Evolutionary conservation across 352 stramenopile species (phyloP).

Genomic region (Hyaloperonospora brassicae): DNA sequence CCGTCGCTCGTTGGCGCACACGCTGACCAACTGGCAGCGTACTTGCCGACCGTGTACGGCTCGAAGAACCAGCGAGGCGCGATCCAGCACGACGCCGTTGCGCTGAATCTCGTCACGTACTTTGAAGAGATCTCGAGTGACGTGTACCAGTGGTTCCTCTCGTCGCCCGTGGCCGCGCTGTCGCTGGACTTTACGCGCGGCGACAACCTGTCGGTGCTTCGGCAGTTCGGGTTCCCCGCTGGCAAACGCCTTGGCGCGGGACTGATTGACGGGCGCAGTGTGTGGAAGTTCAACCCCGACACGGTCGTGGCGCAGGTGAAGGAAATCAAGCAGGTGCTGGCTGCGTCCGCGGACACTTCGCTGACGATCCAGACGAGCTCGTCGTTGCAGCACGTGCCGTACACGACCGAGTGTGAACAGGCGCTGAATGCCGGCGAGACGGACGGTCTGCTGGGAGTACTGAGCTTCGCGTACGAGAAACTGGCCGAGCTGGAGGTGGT

Average conservation of each 20-base stretch:
- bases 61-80: slow-evolving; percentile 41
- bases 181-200: slow-evolving; percentile 90
- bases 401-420: slow-evolving; percentile 72
- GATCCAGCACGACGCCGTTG: slow-evolving; percentile 52
- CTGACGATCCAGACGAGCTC: slow-evolving; percentile 84
- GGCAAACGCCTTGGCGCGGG: slow-evolving; percentile 83
- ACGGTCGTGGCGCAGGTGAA: slow-evolving; percentile 42
- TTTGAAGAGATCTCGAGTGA: slow-evolving; percentile 86
- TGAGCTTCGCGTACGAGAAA: slow-evolving; percentile 89
- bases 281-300: slow-evolving; percentile 85
- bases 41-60: slow-evolving; percentile 64
- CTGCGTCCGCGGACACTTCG: slow-evolving; percentile 30
- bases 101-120: slow-evolving; percentile 79
- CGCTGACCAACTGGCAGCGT: slow-evolving; percentile 42
- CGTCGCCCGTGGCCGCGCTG: slow-evolving; percentile 65
- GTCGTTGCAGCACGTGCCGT: slow-evolving; percentile 87
- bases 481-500: slow-evolving; percentile 80
- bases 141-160: slow-evolving; percentile 86
- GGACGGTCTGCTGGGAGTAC: slow-evolving; percentile 58
- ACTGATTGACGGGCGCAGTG: slow-evolving; percentile 85
- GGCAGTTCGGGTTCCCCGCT: slow-evolving; percentile 81
- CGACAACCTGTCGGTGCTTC: slow-evolving; percentile 71
- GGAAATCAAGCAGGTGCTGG: slow-evolving; percentile 57
- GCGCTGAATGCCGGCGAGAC: slow-evolving; percentile 65
- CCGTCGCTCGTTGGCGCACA: slow-evolving; percentile 78